phyloP scores from a whole-genome alignment of 2,329 filamentous ascomycete species.

The Xylaria digitata region DNA sequence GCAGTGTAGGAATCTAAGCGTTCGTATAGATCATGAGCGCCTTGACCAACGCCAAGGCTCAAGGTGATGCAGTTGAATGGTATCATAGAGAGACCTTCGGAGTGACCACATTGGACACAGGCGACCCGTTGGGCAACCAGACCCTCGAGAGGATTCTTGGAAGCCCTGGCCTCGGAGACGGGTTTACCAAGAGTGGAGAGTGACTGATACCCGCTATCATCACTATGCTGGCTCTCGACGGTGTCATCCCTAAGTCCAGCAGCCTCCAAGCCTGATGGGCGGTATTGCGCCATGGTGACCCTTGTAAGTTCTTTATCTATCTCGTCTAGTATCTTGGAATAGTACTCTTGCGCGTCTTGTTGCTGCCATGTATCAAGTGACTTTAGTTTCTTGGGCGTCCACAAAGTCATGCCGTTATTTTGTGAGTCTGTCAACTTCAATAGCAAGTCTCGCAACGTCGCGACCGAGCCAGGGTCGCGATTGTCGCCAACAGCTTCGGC shows the following conservation, averaged over 20 bases:
- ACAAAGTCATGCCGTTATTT: conserved; percentile 81
- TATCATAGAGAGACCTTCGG: conserved; percentile 88
- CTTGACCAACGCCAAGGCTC: conserved; percentile 73
- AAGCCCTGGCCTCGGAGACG: conserved; percentile 51
- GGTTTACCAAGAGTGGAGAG: conserved; percentile 53
- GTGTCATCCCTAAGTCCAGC: conserved; percentile 57
- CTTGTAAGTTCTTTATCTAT: conserved; percentile 80
- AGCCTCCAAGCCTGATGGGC: conserved; percentile 56
- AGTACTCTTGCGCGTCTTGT: conserved; percentile 98
- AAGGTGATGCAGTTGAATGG: conserved; percentile 95
- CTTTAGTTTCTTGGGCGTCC: conserved; percentile 84
- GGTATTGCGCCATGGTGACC: conserved; percentile 53
- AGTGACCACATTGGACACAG: conserved; percentile 85
- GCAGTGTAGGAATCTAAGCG: conserved; percentile 86
- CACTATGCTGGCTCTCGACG: conserved; percentile 61
- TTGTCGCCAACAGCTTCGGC: conserved; percentile 41
- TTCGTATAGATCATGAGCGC: conserved; percentile 77
- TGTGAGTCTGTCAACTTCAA: conserved; percentile 74
- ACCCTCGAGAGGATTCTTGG: conserved; percentile 86
- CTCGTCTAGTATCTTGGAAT: conserved; percentile 86
- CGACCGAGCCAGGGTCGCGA: conserved; percentile 54
- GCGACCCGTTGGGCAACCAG: conserved; percentile 88
- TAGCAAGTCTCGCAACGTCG: conserved; percentile 72
- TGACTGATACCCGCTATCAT: conserved; percentile 69
- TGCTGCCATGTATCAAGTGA: conserved; percentile 96